Conservation (phyloP, 2,329 filamentous ascomycete genomes). For the Plenodomus tracheiphilus region DNA sequence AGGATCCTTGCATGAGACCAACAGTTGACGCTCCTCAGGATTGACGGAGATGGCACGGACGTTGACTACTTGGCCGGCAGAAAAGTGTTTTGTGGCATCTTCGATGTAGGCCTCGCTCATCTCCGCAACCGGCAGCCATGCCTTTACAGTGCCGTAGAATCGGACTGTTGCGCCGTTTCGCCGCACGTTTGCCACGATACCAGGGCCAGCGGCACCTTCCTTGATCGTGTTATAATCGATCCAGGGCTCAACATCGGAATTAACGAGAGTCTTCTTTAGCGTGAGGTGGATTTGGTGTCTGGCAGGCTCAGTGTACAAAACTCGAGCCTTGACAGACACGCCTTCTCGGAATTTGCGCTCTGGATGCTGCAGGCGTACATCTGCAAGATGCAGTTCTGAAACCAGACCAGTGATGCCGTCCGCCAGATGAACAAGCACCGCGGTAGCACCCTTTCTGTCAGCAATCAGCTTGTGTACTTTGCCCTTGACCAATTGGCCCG, state of each 20-base stretch:
- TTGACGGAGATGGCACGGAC: slow-evolving; percentile 86
- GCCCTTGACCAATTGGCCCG: slow-evolving; percentile 80
- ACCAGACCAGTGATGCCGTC: slow-evolving; percentile 90
- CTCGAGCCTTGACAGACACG: slow-evolving; percentile 78
- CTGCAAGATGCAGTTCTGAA: slow-evolving; percentile 83
- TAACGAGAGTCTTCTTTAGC: slow-evolving; percentile 90
- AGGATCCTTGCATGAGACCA: slow-evolving; percentile 92
- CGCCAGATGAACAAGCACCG: slow-evolving; percentile 79
- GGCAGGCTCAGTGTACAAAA: slow-evolving; percentile 75
- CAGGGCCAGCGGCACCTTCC: slow-evolving; percentile 77
- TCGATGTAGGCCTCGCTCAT: slow-evolving; percentile 98
- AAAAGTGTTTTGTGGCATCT: slow-evolving; percentile 87
- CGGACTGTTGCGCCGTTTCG: slow-evolving; percentile 82
- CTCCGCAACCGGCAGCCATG: slow-evolving; percentile 88
- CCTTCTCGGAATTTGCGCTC: slow-evolving; percentile 96
- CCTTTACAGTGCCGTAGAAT: slow-evolving; percentile 83
- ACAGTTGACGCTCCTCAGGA: slow-evolving; percentile 68
- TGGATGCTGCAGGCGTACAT: slow-evolving; percentile 84
- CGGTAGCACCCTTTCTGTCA: slow-evolving; percentile 75
- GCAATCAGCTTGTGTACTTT: slow-evolving; percentile 84
- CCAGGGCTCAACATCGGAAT: slow-evolving; percentile 81
- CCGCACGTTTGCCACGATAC: slow-evolving; percentile 83
- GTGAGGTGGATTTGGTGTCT: slow-evolving; percentile 84
- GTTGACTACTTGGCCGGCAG: slow-evolving; percentile 85
- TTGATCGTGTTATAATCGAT: slow-evolving; percentile 74